A percentile compares a stretch with the other conserved stretches of the same genome.
These are phyloP conservation scores for Ulmus americana DNA, from an alignment of 331 rosid genomes.

Conservation along the genomic window DNA sequence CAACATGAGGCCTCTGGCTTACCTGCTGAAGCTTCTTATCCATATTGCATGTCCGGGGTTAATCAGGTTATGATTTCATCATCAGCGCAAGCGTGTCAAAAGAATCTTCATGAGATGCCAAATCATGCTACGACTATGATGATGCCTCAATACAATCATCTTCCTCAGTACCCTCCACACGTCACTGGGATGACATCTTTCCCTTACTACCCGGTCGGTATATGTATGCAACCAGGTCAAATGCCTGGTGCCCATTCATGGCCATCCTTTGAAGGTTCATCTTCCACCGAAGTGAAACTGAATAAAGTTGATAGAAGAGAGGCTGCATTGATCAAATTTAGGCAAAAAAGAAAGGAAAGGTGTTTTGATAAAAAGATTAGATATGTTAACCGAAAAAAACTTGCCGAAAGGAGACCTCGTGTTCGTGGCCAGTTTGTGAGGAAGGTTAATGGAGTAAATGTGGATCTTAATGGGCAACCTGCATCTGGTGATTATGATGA, in stretches of 20 bases:
- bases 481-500: slow-evolving; percentile 58
- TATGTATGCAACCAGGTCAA: slow-evolving; percentile 75
- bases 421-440: slow-evolving; percentile 92
- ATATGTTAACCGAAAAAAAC: slow-evolving; percentile 71
- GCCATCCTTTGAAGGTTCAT: slow-evolving; percentile 59
- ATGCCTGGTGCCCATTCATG: slow-evolving; percentile 55
- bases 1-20: slow-evolving; percentile 42
- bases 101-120: slow-evolving; percentile 62
- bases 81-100: slow-evolving; percentile 57
- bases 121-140: slow-evolving; percentile 47
- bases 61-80: slow-evolving; percentile 73
- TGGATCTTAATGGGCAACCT: slow-evolving; percentile 88
- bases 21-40: slow-evolving; percentile 58
- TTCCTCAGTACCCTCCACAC: slow-evolving; percentile 63
- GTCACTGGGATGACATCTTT: slow-evolving; percentile 58
- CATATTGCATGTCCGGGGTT: slow-evolving; percentile 60
- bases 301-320: slow-evolving; percentile 87
- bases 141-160: slow-evolving; percentile 65
- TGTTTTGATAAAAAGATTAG: slow-evolving; percentile 94
- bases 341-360: slow-evolving; percentile 93
- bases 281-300: slow-evolving; percentile 45
- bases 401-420: slow-evolving; percentile 90
- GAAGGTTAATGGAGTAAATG: slow-evolving; percentile 60
- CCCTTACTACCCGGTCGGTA: slow-evolving; percentile 65
- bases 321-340: slow-evolving; percentile 88